These are phyloP conservation scores for Pleurotus ostreatus DNA, from an alignment of 768 basidiomycete species.

Conservation along the genomic window DNA sequence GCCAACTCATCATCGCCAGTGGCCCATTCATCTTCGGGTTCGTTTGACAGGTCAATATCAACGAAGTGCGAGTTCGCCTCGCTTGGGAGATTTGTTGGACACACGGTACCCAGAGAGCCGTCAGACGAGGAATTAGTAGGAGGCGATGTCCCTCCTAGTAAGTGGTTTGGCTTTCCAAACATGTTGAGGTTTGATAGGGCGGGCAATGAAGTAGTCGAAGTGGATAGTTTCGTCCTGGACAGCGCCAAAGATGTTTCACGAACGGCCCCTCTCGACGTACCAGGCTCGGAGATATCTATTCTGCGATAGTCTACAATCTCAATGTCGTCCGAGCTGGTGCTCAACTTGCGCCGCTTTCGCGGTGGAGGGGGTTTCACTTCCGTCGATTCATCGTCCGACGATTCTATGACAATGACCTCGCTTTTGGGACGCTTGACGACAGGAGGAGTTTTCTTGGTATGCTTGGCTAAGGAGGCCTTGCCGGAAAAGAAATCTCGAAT, in stretches of 20 bases:
- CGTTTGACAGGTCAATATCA: conserved; percentile 25
- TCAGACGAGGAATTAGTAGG: conserved; percentile 9
- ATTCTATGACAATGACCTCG: conserved; percentile 61
- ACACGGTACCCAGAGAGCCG: conserved; percentile 10
- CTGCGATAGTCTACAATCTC: conserved; percentile 25
- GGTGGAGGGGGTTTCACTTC: conserved; percentile 10
- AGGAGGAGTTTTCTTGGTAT: not conserved
- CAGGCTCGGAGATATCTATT: not conserved
- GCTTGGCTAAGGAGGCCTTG: not conserved
- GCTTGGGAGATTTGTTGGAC: not conserved
- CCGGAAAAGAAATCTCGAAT: conserved; percentile 42
- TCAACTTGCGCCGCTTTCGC: conserved; percentile 16
- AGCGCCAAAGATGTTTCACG: conserved; percentile 19
- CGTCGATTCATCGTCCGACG: conserved; percentile 43
- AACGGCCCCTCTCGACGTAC: not conserved
- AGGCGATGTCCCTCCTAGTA: not conserved
- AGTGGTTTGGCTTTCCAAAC: not conserved
- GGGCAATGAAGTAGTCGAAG: conserved; percentile 6
- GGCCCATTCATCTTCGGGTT: conserved; percentile 55
- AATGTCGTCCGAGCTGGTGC: conserved; percentile 25
- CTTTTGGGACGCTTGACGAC: not conserved
- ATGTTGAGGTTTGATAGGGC: not conserved
- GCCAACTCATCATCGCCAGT: conserved; percentile 48
- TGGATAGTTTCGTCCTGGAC: conserved; percentile 7
- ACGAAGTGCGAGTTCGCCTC: conserved; percentile 8